Percentiles rank a stretch among this genome's conserved stretches.
Conservation (phyloP, 176 grass and related monocot genomes). For the Leersia perrieri region DNA sequence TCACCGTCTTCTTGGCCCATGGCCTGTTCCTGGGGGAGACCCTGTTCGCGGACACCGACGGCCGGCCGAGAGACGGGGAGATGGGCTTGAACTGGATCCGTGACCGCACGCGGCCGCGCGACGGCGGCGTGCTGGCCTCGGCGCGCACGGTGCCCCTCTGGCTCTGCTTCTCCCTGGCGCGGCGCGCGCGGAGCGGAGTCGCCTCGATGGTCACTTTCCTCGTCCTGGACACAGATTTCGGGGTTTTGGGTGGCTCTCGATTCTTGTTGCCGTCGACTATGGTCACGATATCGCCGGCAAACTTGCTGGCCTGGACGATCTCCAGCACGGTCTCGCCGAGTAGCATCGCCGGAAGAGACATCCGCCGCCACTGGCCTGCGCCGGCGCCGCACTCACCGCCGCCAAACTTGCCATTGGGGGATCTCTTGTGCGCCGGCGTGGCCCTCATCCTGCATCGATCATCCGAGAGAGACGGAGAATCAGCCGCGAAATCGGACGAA, state of each 20-base stretch:
- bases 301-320: constrained; percentile 75
- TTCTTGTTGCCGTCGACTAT: constrained; percentile 16
- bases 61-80: constrained; percentile 53
- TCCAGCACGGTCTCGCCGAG: constrained; percentile 72
- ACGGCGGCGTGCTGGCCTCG: constrained; percentile 52
- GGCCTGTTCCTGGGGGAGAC: constrained; percentile 72
- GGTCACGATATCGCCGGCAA: constrained; percentile 53
- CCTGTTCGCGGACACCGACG: constrained; percentile 48
- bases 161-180: constrained; percentile 77
- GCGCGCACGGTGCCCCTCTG: constrained; percentile 17
- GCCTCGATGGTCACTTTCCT: constrained; percentile 28
- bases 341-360: constrained; percentile 86
- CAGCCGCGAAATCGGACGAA: not conserved
- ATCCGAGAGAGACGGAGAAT: not conserved
- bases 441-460: constrained; percentile 58
- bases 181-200: constrained; percentile 47
- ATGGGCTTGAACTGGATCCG: constrained; percentile 77
- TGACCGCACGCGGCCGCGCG: constrained; percentile 43
- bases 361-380: constrained; percentile 62
- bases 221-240: constrained; percentile 26
- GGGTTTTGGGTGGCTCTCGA: constrained; percentile 52
- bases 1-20: constrained; percentile 82
- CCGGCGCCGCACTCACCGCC: constrained; percentile 38
- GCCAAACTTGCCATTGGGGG: constrained; percentile 66
- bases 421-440: constrained; percentile 48